Percentiles rank a stretch among this genome's conserved stretches.
Evolutionary conservation across 306 rosid species (phyloP).

Genomic region (Lathyrus tuberosus): DNA sequence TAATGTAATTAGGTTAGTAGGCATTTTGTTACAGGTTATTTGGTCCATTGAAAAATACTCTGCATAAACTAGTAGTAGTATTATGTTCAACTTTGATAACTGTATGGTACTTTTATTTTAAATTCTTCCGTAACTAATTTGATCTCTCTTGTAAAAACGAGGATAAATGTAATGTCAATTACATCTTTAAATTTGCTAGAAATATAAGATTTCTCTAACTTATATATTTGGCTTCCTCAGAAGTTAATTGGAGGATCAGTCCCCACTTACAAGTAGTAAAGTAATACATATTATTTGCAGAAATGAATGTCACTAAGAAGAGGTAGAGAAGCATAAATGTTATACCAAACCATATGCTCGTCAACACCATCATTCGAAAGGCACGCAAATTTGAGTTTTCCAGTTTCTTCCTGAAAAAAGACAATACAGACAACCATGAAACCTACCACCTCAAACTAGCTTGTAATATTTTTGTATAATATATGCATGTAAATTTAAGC

Average conservation of each 20-base stretch:
- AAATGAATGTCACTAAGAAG: conserved; percentile 1
- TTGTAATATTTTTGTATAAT: not conserved
- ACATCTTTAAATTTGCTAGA: conserved; percentile 18
- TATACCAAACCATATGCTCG: conserved; percentile 94
- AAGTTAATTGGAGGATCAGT: not conserved
- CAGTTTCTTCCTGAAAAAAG: conserved; percentile 78
- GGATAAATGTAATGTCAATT: not conserved
- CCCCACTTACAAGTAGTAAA: not conserved
- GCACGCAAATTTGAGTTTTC: conserved; percentile 82
- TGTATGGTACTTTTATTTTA: not conserved
- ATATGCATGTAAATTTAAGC: not conserved
- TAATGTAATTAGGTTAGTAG: conserved; percentile 20
- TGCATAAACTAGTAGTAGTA: not conserved
- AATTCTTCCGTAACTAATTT: not conserved
- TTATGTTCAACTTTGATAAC: conserved; percentile 3
- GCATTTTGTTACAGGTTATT: not conserved
- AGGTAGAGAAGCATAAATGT: not conserved
- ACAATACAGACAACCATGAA: conserved; percentile 18
- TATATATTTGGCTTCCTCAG: not conserved
- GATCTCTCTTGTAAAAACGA: conserved; percentile 20
- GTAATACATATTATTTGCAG: not conserved
- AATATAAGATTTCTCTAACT: conserved; percentile 1
- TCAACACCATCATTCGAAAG: conserved; percentile 79
- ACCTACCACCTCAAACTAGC: conserved; percentile 24
- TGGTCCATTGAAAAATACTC: not conserved